A percentile compares a stretch with the other conserved stretches of the same genome.
phyloP scores from a whole-genome alignment of 257 asterid genomes.

The Solanum chiquidenum region DNA sequence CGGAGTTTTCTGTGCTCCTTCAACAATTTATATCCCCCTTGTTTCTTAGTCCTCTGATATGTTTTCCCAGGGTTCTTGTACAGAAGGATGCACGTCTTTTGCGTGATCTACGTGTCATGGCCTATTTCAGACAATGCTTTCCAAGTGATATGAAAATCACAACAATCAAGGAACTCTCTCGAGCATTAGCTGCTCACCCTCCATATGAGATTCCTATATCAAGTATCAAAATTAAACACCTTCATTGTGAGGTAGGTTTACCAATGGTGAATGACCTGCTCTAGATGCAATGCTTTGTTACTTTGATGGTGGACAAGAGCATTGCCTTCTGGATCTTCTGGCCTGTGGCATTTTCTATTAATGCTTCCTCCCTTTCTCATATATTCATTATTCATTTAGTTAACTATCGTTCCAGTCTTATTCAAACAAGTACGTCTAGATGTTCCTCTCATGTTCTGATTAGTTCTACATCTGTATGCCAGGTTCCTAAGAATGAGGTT shows the following conservation, averaged over 20 bases:
- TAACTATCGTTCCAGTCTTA: not conserved
- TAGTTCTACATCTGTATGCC: constrained; percentile 12
- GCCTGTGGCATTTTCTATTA: not conserved
- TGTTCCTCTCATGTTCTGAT: not conserved
- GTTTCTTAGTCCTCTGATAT: constrained; percentile 4
- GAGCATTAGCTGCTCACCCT: constrained; percentile 65
- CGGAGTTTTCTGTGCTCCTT: not conserved
- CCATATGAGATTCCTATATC: constrained; percentile 72
- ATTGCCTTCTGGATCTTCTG: not conserved
- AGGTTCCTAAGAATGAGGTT: constrained; percentile 61
- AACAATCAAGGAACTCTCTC: constrained; percentile 74
- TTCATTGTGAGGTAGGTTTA: constrained; percentile 67
- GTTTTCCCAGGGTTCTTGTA: constrained; percentile 40
- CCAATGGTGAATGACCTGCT: not conserved
- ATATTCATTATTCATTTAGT: not conserved
- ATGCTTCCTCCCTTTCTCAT: not conserved
- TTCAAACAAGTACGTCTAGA: not conserved
- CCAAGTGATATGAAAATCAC: constrained; percentile 44
- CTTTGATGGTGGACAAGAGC: not conserved
- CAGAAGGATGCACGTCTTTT: constrained; percentile 55
- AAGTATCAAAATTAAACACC: constrained; percentile 57
- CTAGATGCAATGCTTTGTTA: not conserved
- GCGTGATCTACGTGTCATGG: constrained; percentile 68
- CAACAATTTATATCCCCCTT: not conserved
- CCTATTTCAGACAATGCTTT: constrained; percentile 89